Evolutionary conservation across 1,284 basidiomycete species (phyloP).

Genomic region (Boletus holoroseus): DNA sequence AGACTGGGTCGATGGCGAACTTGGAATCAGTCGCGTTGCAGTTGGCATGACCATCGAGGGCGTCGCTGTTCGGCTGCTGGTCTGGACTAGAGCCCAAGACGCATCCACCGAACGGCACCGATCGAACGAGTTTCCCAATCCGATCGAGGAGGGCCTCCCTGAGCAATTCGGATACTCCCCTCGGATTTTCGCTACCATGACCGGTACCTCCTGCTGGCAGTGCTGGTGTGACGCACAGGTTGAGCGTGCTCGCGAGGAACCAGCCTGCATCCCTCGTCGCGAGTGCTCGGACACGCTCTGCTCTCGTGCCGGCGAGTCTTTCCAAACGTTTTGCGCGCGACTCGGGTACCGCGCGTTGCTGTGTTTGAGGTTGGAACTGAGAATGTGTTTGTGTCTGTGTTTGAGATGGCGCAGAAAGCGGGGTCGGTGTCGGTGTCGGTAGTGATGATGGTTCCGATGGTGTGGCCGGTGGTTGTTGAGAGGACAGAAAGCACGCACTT

Average conservation of each 20-base stretch:
- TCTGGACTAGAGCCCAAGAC: background rate
- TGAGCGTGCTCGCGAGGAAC: constrained; percentile 28
- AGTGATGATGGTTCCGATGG: background rate
- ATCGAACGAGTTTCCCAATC: constrained; percentile 25
- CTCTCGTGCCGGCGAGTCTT: constrained; percentile 13
- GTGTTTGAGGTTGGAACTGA: background rate
- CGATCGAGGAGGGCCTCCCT: constrained; percentile 19
- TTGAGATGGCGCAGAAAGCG: background rate
- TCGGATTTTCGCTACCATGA: background rate
- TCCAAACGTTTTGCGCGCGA: constrained; percentile 9
- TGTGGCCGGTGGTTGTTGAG: constrained; percentile 1
- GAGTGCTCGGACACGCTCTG: constrained; percentile 22
- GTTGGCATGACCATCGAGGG: background rate
- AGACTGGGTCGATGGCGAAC: constrained; percentile 20
- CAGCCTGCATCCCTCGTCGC: constrained; percentile 26
- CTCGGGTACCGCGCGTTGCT: background rate
- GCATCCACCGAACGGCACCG: background rate
- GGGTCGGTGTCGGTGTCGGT: background rate
- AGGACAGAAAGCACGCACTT: background rate
- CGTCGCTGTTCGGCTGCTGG: background rate
- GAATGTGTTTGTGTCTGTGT: background rate
- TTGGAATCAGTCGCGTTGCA: background rate
- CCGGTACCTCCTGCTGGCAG: background rate
- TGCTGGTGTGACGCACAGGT: constrained; percentile 15
- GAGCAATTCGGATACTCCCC: constrained; percentile 6